Conservation (phyloP, 2,329 filamentous ascomycete species). For the Cadophora malorum region DNA sequence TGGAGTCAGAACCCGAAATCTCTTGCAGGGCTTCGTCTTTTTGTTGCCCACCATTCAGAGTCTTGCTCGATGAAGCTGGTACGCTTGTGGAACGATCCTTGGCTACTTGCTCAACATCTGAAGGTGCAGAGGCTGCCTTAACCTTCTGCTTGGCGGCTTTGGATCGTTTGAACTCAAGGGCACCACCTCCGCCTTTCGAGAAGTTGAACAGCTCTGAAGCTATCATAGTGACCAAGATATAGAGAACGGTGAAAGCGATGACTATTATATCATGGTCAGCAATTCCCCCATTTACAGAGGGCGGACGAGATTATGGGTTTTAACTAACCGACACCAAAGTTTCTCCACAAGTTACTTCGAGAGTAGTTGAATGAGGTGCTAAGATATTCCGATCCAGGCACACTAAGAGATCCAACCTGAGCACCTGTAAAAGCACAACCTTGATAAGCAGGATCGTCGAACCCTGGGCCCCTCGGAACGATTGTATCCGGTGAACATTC, state of each 20-base stretch:
- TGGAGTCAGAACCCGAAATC: constrained; percentile 62
- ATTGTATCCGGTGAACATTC: constrained; percentile 62
- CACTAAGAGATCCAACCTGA: constrained; percentile 53
- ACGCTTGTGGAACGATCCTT: constrained; percentile 37
- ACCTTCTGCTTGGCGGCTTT: constrained; percentile 62
- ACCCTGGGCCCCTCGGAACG: constrained; percentile 63
- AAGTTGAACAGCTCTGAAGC: constrained; percentile 74
- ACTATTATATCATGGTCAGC: constrained; percentile 47
- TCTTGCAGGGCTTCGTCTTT: constrained; percentile 52
- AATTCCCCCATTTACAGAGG: not conserved
- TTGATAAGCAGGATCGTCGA: constrained; percentile 59
- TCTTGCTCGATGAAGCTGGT: constrained; percentile 44
- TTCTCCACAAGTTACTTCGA: constrained; percentile 66
- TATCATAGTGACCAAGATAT: constrained; percentile 73
- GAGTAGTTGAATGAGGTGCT: constrained; percentile 61
- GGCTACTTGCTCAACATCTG: constrained; percentile 61
- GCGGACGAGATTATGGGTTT: not conserved
- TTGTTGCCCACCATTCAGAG: constrained; percentile 19
- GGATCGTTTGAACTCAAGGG: constrained; percentile 74
- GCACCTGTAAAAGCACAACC: constrained; percentile 69
- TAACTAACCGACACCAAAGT: constrained; percentile 59
- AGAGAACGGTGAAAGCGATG: constrained; percentile 76
- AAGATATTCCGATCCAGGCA: constrained; percentile 62
- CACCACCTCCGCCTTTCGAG: constrained; percentile 66
- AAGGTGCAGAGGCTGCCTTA: constrained; percentile 49